Evolutionary conservation across 257 asterid species (phyloP), one percentile per base, ranked within the genome.

Genomic region (Avicennia marina): DNA sequence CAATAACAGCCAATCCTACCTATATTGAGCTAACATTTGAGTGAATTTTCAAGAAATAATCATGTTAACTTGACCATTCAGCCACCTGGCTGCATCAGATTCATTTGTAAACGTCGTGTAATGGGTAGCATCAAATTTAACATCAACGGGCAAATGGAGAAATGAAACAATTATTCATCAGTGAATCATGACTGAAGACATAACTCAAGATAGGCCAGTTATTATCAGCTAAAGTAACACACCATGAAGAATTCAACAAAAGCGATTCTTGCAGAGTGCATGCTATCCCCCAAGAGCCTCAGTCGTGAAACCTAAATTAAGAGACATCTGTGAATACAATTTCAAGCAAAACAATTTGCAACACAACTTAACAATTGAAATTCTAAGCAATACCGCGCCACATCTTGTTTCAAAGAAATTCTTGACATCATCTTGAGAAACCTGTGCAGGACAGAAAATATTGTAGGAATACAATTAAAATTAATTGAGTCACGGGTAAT

Each of bases 201-300:
- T n/a, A n/a, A n/a, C 33, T 7, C 5, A 3, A 2, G 33, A 29
- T 29, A 2, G 3, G 7, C 33, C 3, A 29, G 33, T 29, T 29
- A 29, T 29, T 29, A 29, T 29, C 33, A 27, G 34, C 13, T 39
- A 9, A 34, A 34, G 41, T 34, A 6, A 6, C 81, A 19, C 74
- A 89, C 97, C 94, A 83, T 78, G 65, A 42, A 60, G 75, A 90
- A 90, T 56, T 90, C 97, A 52, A 86, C 95, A 75, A 90, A 86
- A 64, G 98, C 98, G 62, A 90, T 90, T 44, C 96, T 78, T 21
- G 96, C 84, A 27, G 95, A 80, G 77, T 87, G 98, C 82, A 84
- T 81, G 64, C 87, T 88, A 74, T 90, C 98, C 53, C 98, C 98
- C 81, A 90, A 75, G 67, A 90, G 96, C 94, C 90, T 87, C 73